Evolutionary conservation across 257 asterid species (phyloP), one percentile per base, ranked within the genome.

Genomic region (Coffea eugenioides): DNA sequence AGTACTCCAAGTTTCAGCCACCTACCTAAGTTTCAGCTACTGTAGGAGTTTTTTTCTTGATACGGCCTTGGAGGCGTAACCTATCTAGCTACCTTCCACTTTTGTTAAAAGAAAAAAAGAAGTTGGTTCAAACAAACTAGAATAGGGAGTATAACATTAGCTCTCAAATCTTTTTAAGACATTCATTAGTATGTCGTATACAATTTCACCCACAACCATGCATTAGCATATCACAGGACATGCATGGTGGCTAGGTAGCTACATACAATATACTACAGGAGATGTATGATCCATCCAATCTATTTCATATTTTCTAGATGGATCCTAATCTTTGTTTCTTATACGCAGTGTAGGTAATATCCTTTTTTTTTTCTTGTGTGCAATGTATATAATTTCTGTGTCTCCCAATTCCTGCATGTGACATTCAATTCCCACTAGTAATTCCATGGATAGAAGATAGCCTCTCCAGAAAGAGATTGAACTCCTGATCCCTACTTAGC

Each of bases 381-480:
- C 3, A 8, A 23, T 3, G 8, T 21, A 62, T 8, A n/a, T 9
- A 7, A 7, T 39, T n/a, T n/a, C 34, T 25, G 25, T 56, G 2
- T 62, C n/a, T 27, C 15, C 43, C 25, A 1, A 56, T 56, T 56
- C 62, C 62, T 18, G 62, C 69, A 65, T 25, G 12, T 68, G 20
- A 39, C 52, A 79, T 56, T 73, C 64, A 83, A 48, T 86, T 82
- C 67, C 73, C 80, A 79, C 49, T 70, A 34, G 43, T 69, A 66
- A 12, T 69, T 74, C 80, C 81, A 61, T 79, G 85, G 56, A 92
- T 85, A 25, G 81, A 67, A 16, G 90, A 83, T 23, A 95, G 84
- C 90, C 95, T 90, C 78, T 85, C 77, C 67, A 93, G 27, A 77
- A 95, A 91, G 79, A 88, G 85, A 81, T 89, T 87, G 64, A 93